Evolutionary conservation across 2,329 filamentous ascomycete species (phyloP).

Genomic region (Nigrograna mackinnonii): DNA sequence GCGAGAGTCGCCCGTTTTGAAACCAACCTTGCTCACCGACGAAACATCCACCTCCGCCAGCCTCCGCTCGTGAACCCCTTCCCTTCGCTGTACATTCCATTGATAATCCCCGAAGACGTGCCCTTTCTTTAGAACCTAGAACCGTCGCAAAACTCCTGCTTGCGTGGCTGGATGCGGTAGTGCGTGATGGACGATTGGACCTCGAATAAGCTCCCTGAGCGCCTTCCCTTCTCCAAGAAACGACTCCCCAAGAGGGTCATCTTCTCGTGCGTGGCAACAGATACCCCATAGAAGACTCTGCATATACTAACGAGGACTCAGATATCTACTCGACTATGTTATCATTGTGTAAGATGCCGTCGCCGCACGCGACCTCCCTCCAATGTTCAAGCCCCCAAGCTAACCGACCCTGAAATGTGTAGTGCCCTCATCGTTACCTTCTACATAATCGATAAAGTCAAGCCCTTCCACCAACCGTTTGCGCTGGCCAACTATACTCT

Average conservation of each 20-base stretch:
- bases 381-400: conserved; percentile 11
- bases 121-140: too few relatives aligned
- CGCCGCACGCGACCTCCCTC: conserved; percentile 39
- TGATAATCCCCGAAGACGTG: too few relatives aligned
- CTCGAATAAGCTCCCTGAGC: conserved; percentile 44
- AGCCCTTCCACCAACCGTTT: conserved; percentile 63
- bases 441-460: conserved; percentile 55
- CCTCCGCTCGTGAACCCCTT: conserved; percentile 12
- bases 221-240: conserved; percentile 59
- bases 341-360: conserved; percentile 56
- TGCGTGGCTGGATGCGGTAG: conserved; percentile 20
- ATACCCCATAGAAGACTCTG: background rate
- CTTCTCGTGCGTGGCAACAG: conserved; percentile 51
- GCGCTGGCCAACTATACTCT: conserved; percentile 60
- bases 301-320: conserved; percentile 20
- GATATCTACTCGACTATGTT: conserved; percentile 63
- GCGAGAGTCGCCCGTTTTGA: conserved; percentile 30
- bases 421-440: conserved; percentile 58
- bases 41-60: background rate
- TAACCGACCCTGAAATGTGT: conserved; percentile 17
- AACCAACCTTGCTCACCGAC: conserved; percentile 12
- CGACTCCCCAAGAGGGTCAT: conserved; percentile 54
- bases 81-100: too few relatives aligned
- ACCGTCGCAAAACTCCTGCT: conserved; percentile 1
- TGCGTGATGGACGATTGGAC: conserved; percentile 37